Evolutionary conservation across 129 eudicot species (phyloP), one percentile per base, ranked within the genome.

Genomic region (Cynara cardunculus): DNA sequence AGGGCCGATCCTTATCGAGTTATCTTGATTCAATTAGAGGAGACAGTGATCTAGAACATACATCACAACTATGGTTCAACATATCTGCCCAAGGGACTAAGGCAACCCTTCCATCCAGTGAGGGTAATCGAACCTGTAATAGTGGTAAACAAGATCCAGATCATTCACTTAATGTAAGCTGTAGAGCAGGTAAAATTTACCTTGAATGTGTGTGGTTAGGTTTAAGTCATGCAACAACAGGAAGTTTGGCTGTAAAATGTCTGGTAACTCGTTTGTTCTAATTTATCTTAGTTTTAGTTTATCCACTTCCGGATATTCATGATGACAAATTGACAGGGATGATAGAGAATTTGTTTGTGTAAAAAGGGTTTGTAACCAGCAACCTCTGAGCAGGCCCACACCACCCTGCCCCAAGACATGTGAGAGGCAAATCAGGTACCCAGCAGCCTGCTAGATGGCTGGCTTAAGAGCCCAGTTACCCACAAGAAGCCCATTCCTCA

Each of bases 41-140:
- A 59, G 74, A 72, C 6, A 77, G 18, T 35, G 44, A 59, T 66
- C 61, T 72, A 75, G 77, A 68, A 19, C 75, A 80, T 88, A 91
- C 97, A 88, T 91, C 96, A 85, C 97, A 94, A 65, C 92, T 89
- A 81, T 94, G 98, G 81, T 94, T 94, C 62, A 94, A 78, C 98
- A 94, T 94, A 88, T 94, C 98, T 82, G 97, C 98, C 98, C 98
- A 94, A 30, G 98, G 98, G 78, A 94, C 98, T 85, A 94, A 89
- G 1, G 98, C 98, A 75, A 94, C 97, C 80, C 86, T 86, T 84
- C 92, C 98, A 81, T 91, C 94, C 88, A 91, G 79, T n/a, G 98
- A 90, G 65, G 98, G 98, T 80, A 94, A 87, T 16, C 98, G 87
- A 35, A 94, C 97, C 98, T 94, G 87, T 66, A 77, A 27, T 13